phyloP scores from a whole-genome alignment of 345 rosid genomes.

The Brassica juncea region DNA sequence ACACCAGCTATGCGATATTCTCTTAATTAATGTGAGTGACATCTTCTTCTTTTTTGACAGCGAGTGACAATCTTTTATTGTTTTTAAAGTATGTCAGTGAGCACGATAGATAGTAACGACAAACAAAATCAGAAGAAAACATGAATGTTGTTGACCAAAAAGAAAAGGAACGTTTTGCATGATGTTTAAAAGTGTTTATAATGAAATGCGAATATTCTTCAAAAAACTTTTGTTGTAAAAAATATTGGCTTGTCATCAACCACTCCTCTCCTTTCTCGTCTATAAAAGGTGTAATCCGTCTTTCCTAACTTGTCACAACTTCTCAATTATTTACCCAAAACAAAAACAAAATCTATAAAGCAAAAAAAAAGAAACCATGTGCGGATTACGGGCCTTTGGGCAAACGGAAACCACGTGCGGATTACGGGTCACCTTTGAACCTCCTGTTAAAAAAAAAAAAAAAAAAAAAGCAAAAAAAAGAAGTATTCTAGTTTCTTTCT shows the following conservation, averaged over 20 bases:
- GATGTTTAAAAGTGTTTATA: not conserved
- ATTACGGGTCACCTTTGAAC: too few species aligned
- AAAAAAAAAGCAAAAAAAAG: too few species aligned
- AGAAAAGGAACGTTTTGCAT: not conserved
- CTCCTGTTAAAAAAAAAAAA: too few species aligned
- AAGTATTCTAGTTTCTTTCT: not conserved
- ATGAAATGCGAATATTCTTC: not conserved
- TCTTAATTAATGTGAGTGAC: not conserved
- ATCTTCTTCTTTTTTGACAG: not conserved
- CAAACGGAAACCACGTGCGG: too few species aligned
- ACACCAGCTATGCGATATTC: not conserved
- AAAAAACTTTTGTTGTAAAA: not conserved
- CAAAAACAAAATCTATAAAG: not conserved
- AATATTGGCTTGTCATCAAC: not conserved
- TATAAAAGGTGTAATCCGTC: not conserved
- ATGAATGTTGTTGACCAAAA: not conserved
- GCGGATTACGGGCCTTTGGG: too few species aligned
- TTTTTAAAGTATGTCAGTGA: not conserved
- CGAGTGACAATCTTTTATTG: not conserved
- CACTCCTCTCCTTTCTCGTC: conserved; percentile 4
- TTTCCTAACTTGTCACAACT: not conserved
- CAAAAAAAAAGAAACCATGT: too few species aligned
- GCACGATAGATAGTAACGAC: not conserved
- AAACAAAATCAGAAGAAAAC: not conserved
- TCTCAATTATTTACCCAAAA: not conserved